These are phyloP conservation scores for Fusarium sp. DNA, from an alignment of 2,329 filamentous ascomycete genomes.

Conservation along the genomic window DNA sequence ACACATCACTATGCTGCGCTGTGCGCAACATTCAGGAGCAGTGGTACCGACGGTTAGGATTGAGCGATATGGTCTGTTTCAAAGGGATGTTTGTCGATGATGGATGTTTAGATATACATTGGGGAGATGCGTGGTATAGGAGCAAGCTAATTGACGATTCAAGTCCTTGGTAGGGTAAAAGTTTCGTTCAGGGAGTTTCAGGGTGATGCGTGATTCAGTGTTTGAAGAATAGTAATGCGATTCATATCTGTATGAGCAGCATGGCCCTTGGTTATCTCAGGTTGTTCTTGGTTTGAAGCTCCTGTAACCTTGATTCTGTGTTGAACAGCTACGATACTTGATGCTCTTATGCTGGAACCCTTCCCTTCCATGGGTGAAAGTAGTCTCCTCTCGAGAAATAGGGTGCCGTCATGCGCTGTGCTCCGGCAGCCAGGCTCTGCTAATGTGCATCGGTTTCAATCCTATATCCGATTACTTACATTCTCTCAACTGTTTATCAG, in stretches of 20 bases:
- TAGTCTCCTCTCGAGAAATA: neutral
- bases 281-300: neutral
- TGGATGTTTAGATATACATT: constrained; percentile 22
- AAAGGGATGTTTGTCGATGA: neutral
- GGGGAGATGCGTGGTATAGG: constrained; percentile 10
- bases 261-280: neutral
- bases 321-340: neutral
- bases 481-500: neutral
- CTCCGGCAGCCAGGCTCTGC: neutral
- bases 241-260: neutral
- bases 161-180: constrained; percentile 20
- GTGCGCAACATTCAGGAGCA: constrained; percentile 94
- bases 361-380: neutral
- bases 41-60: constrained; percentile 81
- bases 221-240: neutral
- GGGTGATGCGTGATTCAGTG: neutral
- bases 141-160: constrained; percentile 29
- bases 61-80: constrained; percentile 6
- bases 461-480: neutral
- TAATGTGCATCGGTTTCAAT: neutral
- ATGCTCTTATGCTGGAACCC: neutral
- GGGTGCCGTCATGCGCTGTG: neutral
- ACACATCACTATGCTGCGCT: constrained; percentile 96
- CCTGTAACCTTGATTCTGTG: neutral
- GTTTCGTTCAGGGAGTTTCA: constrained; percentile 10